phyloP scores from a whole-genome alignment of 495 filamentous ascomycete species.

The Cudoniella acicularis region DNA sequence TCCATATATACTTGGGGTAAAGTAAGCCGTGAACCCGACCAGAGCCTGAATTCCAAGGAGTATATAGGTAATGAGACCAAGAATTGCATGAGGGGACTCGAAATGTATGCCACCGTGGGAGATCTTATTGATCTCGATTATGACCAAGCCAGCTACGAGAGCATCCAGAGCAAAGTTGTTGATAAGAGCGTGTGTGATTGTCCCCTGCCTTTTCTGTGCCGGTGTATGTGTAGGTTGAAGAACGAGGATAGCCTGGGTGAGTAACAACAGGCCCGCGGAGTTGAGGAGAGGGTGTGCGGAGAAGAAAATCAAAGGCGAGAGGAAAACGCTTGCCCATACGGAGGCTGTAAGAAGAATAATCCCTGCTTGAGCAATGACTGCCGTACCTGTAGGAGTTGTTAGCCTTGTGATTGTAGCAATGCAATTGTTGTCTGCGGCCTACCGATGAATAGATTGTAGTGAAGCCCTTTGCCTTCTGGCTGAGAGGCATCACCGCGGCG shows the following conservation, averaged over 20 bases:
- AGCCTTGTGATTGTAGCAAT: slow-evolving; percentile 4
- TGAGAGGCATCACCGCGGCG: slow-evolving; percentile 69
- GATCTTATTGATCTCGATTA: slow-evolving; percentile 84
- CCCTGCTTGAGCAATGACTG: slow-evolving; percentile 54
- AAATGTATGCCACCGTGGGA: slow-evolving; percentile 60
- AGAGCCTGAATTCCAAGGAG: slow-evolving; percentile 66
- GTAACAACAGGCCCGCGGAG: slow-evolving; percentile 64
- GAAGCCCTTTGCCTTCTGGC: slow-evolving; percentile 54
- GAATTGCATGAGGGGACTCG: slow-evolving; percentile 70
- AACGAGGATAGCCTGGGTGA: slow-evolving; percentile 76
- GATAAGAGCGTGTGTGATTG: slow-evolving; percentile 62
- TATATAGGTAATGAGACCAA: slow-evolving; percentile 75
- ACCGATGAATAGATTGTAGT: slow-evolving; percentile 77
- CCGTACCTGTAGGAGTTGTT: slow-evolving; percentile 53
- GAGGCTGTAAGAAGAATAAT: slow-evolving; percentile 59
- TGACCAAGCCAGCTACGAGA: slow-evolving; percentile 62
- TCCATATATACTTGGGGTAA: slow-evolving; percentile 65
- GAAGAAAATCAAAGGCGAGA: slow-evolving; percentile 65
- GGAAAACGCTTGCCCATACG: slow-evolving; percentile 72
- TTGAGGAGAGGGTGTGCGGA: slow-evolving; percentile 86
- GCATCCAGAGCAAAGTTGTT: slow-evolving; percentile 58
- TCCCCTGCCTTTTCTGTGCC: slow-evolving; percentile 67
- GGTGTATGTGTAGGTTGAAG: slow-evolving; percentile 83
- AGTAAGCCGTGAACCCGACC: slow-evolving; percentile 78
- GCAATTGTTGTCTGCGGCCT: slow-evolving; percentile 12